Evolutionary conservation across 192 early-diverging fungal genomes (phyloP).

Genomic region (Phycomyces nitens): DNA sequence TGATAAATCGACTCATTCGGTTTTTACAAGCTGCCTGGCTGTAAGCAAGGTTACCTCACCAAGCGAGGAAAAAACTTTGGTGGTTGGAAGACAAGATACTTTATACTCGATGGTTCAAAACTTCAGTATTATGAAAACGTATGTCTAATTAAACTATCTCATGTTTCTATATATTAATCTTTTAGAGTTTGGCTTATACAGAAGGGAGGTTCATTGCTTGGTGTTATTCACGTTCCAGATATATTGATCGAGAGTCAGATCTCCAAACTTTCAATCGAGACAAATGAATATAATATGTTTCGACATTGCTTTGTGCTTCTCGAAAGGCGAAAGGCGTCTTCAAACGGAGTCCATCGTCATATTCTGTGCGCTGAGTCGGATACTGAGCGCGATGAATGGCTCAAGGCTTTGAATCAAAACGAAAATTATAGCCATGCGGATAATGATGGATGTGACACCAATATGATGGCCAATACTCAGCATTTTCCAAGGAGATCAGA

Average conservation of each 20-base stretch:
- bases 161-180: slow-evolving; percentile 17
- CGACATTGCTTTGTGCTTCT: slow-evolving; percentile 81
- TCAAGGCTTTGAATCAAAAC: slow-evolving; percentile 60
- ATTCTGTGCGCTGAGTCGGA: slow-evolving; percentile 91
- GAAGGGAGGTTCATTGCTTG: slow-evolving; percentile 68
- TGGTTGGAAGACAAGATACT: slow-evolving; percentile 93
- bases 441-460: not conserved
- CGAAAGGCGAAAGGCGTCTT: slow-evolving; percentile 63
- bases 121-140: slow-evolving; percentile 80
- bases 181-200: slow-evolving; percentile 2
- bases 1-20: not conserved
- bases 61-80: slow-evolving; percentile 97
- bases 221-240: slow-evolving; percentile 72
- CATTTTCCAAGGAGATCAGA: not conserved
- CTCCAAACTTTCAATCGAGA: slow-evolving; percentile 15
- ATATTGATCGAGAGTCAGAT: slow-evolving; percentile 64
- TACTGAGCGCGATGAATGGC: slow-evolving; percentile 89
- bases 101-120: slow-evolving; percentile 63
- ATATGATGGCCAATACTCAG: not conserved
- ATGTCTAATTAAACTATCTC: slow-evolving; percentile 15
- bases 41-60: slow-evolving; percentile 85
- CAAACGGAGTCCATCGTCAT: slow-evolving; percentile 68
- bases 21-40: slow-evolving; percentile 47
- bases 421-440: not conserved
- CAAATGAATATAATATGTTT: slow-evolving; percentile 9